Conservation (phyloP, 495 filamentous ascomycete species). For the Penicillium waksmanii region DNA sequence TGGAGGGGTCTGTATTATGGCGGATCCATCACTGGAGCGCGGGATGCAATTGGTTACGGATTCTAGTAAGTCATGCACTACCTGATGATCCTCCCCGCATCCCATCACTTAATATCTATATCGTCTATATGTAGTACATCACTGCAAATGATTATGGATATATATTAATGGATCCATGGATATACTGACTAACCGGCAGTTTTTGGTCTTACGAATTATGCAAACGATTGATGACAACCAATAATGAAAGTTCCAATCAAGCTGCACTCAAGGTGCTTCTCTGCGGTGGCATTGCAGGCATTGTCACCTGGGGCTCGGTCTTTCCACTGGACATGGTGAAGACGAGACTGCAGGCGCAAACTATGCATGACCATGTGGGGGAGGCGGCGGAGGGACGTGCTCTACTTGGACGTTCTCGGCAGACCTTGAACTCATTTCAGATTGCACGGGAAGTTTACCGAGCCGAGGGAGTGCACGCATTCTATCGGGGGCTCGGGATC, state of each 20-base stretch:
- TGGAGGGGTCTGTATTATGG: constrained; percentile 75
- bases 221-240: constrained; percentile 54
- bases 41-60: constrained; percentile 87
- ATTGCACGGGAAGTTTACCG: constrained; percentile 66
- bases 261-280: constrained; percentile 69
- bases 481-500: constrained; percentile 77
- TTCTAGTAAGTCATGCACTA: constrained; percentile 65
- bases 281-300: constrained; percentile 82
- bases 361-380: constrained; percentile 30
- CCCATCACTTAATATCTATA: too few species aligned
- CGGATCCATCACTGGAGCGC: constrained; percentile 74
- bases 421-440: constrained; percentile 57
- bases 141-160: neutral
- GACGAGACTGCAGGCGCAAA: constrained; percentile 78
- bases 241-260: constrained; percentile 43
- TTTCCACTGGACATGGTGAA: constrained; percentile 91
- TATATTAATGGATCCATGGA: too few species aligned
- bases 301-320: constrained; percentile 82
- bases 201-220: constrained; percentile 85
- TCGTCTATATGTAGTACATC: too few species aligned
- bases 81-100: constrained; percentile 1
- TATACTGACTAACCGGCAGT: constrained; percentile 39
- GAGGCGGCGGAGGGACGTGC: constrained; percentile 38
- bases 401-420: constrained; percentile 20
- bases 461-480: constrained; percentile 64